Conservation (phyloP, 2,329 filamentous ascomycete species). For the Juglanconis oblonga region DNA sequence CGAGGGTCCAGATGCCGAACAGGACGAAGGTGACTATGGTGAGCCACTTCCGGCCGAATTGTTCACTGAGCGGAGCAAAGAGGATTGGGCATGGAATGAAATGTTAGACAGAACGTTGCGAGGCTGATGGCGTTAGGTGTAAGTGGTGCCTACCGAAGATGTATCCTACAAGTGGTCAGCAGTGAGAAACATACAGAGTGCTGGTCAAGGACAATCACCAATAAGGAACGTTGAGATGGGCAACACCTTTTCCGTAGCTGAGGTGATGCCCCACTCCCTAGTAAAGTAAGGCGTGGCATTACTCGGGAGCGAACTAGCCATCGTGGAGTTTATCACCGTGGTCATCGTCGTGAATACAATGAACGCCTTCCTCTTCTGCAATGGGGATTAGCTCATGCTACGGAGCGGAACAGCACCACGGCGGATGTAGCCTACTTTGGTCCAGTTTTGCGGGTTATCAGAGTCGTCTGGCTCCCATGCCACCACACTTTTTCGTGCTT, state of each 20-base stretch:
- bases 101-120: not conserved
- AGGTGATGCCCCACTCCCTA: conserved; percentile 53
- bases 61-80: conserved; percentile 65
- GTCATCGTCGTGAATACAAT: conserved; percentile 55
- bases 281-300: conserved; percentile 60
- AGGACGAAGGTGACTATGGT: conserved; percentile 43
- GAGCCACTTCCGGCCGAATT: conserved; percentile 54
- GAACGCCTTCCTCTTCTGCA: conserved; percentile 50
- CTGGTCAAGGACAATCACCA: conserved; percentile 26
- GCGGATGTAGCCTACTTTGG: conserved; percentile 26
- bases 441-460: conserved; percentile 55
- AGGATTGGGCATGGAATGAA: conserved; percentile 44
- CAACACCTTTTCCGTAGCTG: conserved; percentile 43
- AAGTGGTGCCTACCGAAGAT: conserved; percentile 43
- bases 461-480: conserved; percentile 46
- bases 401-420: not conserved
- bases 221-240: conserved; percentile 63
- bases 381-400: conserved; percentile 10
- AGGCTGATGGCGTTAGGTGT: no score
- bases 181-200: not conserved
- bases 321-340: conserved; percentile 65
- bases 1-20: conserved; percentile 52
- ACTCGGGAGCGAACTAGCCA: conserved; percentile 62
- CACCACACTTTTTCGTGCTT: conserved; percentile 33
- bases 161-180: conserved; percentile 39